Percentiles rank a stretch among this genome's conserved stretches.
Conservation (phyloP, 768 basidiomycete species). For the Pisolithus tinctorius region DNA sequence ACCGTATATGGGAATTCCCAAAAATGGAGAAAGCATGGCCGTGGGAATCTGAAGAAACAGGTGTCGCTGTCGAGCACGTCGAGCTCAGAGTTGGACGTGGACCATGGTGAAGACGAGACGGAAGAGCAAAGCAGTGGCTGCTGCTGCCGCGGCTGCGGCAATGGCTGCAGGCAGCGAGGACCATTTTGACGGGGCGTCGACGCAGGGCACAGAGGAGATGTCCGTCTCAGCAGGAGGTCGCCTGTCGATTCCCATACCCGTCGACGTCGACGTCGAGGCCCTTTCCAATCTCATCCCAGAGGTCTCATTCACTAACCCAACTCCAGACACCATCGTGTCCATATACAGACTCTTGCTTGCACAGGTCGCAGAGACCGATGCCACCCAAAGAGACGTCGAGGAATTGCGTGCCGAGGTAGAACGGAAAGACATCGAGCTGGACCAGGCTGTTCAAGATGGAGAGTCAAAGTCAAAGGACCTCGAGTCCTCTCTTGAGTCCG, state of each 20-base stretch:
- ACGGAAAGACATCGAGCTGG: constrained; percentile 75
- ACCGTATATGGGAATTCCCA: neutral
- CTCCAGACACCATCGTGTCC: constrained; percentile 51
- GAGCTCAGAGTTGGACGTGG: constrained; percentile 18
- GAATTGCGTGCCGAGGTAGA: constrained; percentile 60
- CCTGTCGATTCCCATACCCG: constrained; percentile 45
- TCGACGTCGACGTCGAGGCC: constrained; percentile 59
- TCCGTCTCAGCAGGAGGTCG: constrained; percentile 18
- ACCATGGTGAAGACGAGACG: constrained; percentile 50
- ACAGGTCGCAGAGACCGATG: constrained; percentile 51
- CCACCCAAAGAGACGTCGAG: constrained; percentile 57
- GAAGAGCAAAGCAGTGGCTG: constrained; percentile 50
- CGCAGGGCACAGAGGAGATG: constrained; percentile 31
- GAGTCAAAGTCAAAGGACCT: constrained; percentile 55
- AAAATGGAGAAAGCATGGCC: neutral
- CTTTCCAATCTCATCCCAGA: constrained; percentile 60
- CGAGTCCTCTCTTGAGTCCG: constrained; percentile 43
- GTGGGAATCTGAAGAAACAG: constrained; percentile 11
- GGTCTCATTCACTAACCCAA: constrained; percentile 46
- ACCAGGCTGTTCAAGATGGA: constrained; percentile 76
- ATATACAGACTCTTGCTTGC: constrained; percentile 58
- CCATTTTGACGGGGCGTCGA: constrained; percentile 25
- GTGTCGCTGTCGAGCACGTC: constrained; percentile 27
- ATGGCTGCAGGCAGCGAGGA: constrained; percentile 22
- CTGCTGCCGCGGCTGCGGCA: constrained; percentile 33